Conservation (phyloP, 108 stramenopile genomes). For the Cyclotella baltica region DNA sequence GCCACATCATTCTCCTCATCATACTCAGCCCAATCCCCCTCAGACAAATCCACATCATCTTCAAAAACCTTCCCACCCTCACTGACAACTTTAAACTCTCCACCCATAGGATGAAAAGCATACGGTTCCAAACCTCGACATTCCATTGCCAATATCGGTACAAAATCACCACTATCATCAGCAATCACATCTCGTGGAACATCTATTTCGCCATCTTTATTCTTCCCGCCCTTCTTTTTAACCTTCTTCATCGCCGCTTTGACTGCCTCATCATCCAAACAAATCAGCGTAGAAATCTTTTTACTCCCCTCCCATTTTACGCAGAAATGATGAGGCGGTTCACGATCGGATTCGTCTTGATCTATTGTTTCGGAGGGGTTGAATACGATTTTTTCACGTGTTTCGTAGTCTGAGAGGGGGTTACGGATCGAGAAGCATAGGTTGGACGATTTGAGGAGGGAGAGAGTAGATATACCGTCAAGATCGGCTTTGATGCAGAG, state of each 20-base stretch:
- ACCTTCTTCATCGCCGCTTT: constrained; percentile 78
- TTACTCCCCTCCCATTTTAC: constrained; percentile 87
- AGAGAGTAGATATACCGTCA: constrained; percentile 66
- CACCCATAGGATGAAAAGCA: constrained; percentile 84
- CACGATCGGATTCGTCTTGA: constrained; percentile 73
- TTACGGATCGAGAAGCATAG: constrained; percentile 76
- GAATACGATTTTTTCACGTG: constrained; percentile 80
- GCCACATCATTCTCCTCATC: constrained; percentile 83
- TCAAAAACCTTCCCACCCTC: constrained; percentile 73
- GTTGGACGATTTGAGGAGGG: constrained; percentile 59
- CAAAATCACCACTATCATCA: constrained; percentile 78
- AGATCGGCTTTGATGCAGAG: constrained; percentile 86
- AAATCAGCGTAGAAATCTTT: constrained; percentile 69
- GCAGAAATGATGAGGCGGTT: constrained; percentile 79
- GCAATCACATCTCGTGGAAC: constrained; percentile 55
- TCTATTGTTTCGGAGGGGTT: constrained; percentile 77
- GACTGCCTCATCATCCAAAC: constrained; percentile 58
- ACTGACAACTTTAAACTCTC: constrained; percentile 79
- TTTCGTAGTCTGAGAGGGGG: constrained; percentile 74
- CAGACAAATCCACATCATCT: constrained; percentile 85
- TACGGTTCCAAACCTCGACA: constrained; percentile 84
- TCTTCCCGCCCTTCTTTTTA: constrained; percentile 57
- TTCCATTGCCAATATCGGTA: constrained; percentile 79
- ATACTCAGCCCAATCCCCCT: constrained; percentile 91
- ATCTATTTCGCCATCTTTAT: constrained; percentile 48